A percentile compares a stretch with the other conserved stretches of the same genome.
phyloP scores from a whole-genome alignment of 2,329 filamentous ascomycete genomes.

The Aspergillus felis region DNA sequence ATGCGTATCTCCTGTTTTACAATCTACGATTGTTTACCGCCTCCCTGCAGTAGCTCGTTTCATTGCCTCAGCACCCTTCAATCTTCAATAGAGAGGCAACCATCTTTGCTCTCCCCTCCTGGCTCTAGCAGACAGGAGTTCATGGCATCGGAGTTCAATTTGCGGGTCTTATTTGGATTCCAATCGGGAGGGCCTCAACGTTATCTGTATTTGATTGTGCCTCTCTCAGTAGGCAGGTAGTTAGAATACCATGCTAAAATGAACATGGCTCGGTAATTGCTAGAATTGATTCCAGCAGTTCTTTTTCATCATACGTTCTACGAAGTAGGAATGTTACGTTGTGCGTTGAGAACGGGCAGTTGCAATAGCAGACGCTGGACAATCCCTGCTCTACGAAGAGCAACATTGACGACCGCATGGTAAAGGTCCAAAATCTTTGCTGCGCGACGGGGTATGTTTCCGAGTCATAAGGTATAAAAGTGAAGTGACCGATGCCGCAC shows the following conservation, averaged over 20 bases:
- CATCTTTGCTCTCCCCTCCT: neutral
- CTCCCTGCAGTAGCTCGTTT: conserved; percentile 5
- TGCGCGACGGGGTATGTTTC: neutral
- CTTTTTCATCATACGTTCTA: neutral
- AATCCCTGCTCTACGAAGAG: neutral
- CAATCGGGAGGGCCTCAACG: neutral
- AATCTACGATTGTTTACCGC: conserved; percentile 33
- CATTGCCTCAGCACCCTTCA: neutral
- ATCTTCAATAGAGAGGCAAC: neutral
- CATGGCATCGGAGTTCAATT: conserved; percentile 7
- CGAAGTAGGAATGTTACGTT: neutral
- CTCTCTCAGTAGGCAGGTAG: neutral
- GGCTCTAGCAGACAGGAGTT: conserved; percentile 10
- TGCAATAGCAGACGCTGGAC: neutral
- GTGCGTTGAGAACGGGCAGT: neutral
- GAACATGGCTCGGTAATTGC: neutral
- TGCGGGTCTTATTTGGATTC: conserved; percentile 1
- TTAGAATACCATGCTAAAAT: neutral
- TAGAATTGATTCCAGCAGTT: neutral
- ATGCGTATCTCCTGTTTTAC: conserved; percentile 91
- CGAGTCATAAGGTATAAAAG: neutral
- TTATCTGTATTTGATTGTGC: neutral
- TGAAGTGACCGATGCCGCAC: neutral
- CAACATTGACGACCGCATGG: neutral
- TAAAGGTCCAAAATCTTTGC: neutral